Conservation (phyloP, 2,329 filamentous ascomycete species). For the Sarocladium kiliense region DNA sequence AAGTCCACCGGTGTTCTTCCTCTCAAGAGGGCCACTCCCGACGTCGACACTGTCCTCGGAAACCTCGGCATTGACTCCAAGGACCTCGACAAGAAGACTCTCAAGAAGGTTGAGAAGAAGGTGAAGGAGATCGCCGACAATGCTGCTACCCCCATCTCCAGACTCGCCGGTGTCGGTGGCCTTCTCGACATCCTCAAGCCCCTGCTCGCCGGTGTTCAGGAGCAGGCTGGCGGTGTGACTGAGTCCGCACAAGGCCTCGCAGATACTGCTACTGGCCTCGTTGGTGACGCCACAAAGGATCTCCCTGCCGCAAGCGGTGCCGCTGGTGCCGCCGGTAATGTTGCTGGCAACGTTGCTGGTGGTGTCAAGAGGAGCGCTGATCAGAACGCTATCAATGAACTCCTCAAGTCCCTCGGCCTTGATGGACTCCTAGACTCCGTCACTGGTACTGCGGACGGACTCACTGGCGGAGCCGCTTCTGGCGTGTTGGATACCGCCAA, state of each 20-base stretch:
- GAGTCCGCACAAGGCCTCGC: not conserved
- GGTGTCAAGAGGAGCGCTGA: not conserved
- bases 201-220: not conserved
- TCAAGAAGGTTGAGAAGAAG: constrained; percentile 3
- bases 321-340: not conserved
- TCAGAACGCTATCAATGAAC: not conserved
- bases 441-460: not conserved
- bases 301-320: not conserved
- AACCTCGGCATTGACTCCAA: not conserved
- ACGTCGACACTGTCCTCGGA: not conserved
- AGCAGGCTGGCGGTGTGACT: not conserved
- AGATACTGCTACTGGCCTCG: not conserved
- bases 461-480: not conserved
- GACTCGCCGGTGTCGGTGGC: not conserved
- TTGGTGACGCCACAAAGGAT: not conserved
- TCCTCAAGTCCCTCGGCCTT: not conserved
- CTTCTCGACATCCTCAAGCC: not conserved
- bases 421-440: not conserved
- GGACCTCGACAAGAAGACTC: not conserved
- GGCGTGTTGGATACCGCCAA: not conserved
- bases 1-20: not conserved
- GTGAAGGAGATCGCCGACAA: not conserved
- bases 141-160: not conserved
- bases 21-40: not conserved
- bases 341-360: not conserved